These are phyloP conservation scores for Gynostemma pentaphyllum DNA, from an alignment of 306 rosid species.

Conservation along the genomic window DNA sequence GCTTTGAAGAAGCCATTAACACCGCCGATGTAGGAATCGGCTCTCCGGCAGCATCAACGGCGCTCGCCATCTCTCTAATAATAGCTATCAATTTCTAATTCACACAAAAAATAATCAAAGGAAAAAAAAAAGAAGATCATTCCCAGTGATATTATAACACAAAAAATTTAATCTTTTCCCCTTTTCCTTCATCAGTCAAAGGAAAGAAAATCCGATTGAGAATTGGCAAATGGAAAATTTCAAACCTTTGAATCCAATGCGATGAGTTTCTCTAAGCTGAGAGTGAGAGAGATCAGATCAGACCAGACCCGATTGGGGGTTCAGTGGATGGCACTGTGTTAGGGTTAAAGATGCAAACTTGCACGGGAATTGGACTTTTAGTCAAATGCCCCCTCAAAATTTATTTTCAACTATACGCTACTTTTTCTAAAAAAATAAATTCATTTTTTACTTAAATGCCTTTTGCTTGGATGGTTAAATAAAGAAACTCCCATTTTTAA, in stretches of 20 bases:
- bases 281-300: slow-evolving; percentile 1
- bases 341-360: not conserved
- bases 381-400: too few species aligned
- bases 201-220: not conserved
- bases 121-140: not conserved
- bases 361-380: not conserved
- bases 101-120: not conserved
- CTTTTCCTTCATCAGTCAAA: not conserved
- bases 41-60: slow-evolving; percentile 68
- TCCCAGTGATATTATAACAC: not conserved
- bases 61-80: slow-evolving; percentile 61
- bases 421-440: too few species aligned
- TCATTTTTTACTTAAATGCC: too few species aligned
- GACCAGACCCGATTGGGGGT: not conserved
- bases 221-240: not conserved
- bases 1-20: slow-evolving; percentile 83
- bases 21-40: slow-evolving; percentile 94
- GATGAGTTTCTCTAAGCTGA: not conserved
- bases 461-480: too few species aligned
- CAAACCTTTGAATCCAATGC: slow-evolving; percentile 4
- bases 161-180: not conserved
- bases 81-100: slow-evolving; percentile 12
- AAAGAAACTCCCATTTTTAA: too few species aligned
- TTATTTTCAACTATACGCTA: too few species aligned
- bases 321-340: not conserved